phyloP scores from a whole-genome alignment of 345 rosid species.

The Citrus trifoliata region DNA sequence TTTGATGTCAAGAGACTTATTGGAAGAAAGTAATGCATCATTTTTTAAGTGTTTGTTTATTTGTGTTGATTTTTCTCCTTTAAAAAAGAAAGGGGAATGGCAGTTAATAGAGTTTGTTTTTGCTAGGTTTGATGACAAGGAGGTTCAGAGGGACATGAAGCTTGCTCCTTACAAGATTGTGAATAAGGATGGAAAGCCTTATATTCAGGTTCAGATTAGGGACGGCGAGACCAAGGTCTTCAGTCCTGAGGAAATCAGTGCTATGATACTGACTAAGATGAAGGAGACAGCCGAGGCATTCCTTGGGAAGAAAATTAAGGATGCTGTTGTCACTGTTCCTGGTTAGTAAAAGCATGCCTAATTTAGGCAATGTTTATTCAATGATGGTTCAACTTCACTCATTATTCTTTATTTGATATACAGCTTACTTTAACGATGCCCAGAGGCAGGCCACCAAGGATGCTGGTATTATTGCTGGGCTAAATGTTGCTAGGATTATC shows the following conservation, averaged over 20 bases:
- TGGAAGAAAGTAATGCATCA: slow-evolving; percentile 71
- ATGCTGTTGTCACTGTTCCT: slow-evolving; percentile 97
- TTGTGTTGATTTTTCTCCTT: background rate
- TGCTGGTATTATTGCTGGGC: slow-evolving; percentile 91
- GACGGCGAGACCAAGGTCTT: slow-evolving; percentile 96
- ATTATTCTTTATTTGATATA: slow-evolving; percentile 13
- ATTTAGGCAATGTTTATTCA: background rate
- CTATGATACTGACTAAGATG: slow-evolving; percentile 89
- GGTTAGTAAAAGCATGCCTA: slow-evolving; percentile 41
- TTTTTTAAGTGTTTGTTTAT: background rate
- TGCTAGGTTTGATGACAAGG: slow-evolving; percentile 81
- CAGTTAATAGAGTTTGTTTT: slow-evolving; percentile 5
- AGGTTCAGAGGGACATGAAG: slow-evolving; percentile 91
- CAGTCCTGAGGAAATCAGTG: slow-evolving; percentile 95
- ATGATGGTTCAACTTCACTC: background rate
- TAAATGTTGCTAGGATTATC: slow-evolving; percentile 94
- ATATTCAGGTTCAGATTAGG: slow-evolving; percentile 81
- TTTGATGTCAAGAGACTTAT: slow-evolving; percentile 95
- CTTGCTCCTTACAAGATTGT: slow-evolving; percentile 91
- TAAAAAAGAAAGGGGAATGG: background rate
- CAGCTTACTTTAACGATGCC: slow-evolving; percentile 98
- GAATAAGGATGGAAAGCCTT: slow-evolving; percentile 91
- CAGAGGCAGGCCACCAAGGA: slow-evolving; percentile 99
- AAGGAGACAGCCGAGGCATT: slow-evolving; percentile 98
- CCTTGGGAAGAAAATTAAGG: slow-evolving; percentile 99